Percentiles rank a stretch among this genome's conserved stretches.
Evolutionary conservation across 306 rosid genomes (phyloP).

Genomic region (Trifolium subterraneum): DNA sequence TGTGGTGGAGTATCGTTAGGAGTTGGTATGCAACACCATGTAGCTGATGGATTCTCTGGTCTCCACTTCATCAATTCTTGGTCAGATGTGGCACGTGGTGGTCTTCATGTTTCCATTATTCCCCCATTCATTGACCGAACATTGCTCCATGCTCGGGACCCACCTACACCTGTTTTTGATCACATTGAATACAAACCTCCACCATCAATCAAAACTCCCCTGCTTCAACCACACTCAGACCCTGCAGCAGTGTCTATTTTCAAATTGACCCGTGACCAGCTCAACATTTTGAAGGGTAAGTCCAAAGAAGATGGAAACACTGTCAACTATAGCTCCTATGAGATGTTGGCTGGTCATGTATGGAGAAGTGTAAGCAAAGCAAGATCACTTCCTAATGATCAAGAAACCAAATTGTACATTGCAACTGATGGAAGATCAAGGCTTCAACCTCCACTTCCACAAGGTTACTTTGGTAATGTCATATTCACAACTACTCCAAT

Average conservation of each 20-base stretch:
- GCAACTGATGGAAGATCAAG: conserved; percentile 90
- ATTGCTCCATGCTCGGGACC: conserved; percentile 66
- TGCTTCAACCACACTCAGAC: too few species aligned
- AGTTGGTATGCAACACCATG: conserved; percentile 88
- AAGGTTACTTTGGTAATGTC: conserved; percentile 86
- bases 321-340: conserved; percentile 70
- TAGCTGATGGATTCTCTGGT: conserved; percentile 83
- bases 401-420: conserved; percentile 73
- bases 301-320: conserved; percentile 73
- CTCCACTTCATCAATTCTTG: conserved; percentile 86
- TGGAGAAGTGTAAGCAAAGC: conserved; percentile 79
- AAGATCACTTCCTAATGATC: conserved; percentile 68
- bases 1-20: conserved; percentile 95
- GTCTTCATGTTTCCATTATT: conserved; percentile 59
- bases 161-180: conserved; percentile 68
- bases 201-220: too few species aligned
- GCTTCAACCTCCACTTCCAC: conserved; percentile 78
- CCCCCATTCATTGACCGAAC: conserved; percentile 80
- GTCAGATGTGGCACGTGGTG: conserved; percentile 91
- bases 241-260: conserved; percentile 58
- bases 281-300: conserved; percentile 64
- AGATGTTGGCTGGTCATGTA: conserved; percentile 82
- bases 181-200: conserved; percentile 86
- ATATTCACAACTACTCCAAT: conserved; percentile 81
- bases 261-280: conserved; percentile 63